These are phyloP conservation scores for Schizochytrium sp. DNA, from an alignment of 108 stramenopile genomes.

Conservation along the genomic window DNA sequence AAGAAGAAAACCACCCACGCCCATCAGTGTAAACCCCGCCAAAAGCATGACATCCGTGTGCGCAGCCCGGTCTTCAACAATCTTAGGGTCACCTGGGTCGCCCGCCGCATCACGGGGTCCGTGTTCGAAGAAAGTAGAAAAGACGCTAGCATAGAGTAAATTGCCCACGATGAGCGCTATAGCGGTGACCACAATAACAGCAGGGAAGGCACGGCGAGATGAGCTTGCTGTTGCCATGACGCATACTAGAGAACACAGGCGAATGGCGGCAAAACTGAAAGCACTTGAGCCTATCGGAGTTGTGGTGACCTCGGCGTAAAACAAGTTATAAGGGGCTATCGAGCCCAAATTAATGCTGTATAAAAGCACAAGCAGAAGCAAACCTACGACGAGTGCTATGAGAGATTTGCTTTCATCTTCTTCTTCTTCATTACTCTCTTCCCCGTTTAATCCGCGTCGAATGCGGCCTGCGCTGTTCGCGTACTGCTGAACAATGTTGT, in stretches of 20 bases:
- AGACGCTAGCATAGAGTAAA: constrained; percentile 6
- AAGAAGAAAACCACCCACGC: constrained; percentile 11
- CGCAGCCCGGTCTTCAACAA: not conserved
- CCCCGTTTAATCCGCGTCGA: not conserved
- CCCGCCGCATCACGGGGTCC: not conserved
- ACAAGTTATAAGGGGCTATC: not conserved
- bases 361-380: constrained; percentile 7
- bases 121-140: constrained; percentile 19
- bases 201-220: constrained; percentile 1
- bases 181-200: not conserved
- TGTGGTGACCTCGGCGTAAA: constrained; percentile 33
- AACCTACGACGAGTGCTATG: not conserved
- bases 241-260: constrained; percentile 3
- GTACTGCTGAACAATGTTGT: not conserved
- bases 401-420: not conserved
- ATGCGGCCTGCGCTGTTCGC: not conserved
- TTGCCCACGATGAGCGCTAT: constrained; percentile 10
- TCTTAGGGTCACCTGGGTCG: not conserved
- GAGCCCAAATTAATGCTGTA: constrained; percentile 10
- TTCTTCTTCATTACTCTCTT: not conserved
- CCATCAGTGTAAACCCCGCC: not conserved
- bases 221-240: not conserved
- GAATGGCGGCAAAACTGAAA: constrained; percentile 14
- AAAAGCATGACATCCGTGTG: constrained; percentile 44
- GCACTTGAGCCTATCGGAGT: constrained; percentile 26